Conservation (phyloP, 2,329 filamentous ascomycete species). For the Fusarium sp. region DNA sequence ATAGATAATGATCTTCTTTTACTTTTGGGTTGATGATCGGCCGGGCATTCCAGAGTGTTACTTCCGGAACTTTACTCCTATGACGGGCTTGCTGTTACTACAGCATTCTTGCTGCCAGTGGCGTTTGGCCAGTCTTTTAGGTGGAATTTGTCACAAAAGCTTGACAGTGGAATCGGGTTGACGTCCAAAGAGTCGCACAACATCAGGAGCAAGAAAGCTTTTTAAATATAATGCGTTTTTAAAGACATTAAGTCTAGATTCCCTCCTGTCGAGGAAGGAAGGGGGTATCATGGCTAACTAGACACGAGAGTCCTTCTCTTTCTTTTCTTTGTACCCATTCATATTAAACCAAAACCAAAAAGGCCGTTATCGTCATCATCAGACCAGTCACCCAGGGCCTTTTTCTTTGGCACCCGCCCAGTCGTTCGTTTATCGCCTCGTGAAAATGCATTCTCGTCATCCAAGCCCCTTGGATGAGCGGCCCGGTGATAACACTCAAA, state of each 20-base stretch:
- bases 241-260: constrained; percentile 45
- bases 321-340: constrained; percentile 39
- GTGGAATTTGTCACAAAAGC: not conserved
- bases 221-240: constrained; percentile 20
- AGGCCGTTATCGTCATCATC: constrained; percentile 43
- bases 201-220: not conserved
- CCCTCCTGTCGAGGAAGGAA: constrained; percentile 13
- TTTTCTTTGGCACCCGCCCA: constrained; percentile 20
- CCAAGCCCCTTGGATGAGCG: constrained; percentile 24
- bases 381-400: constrained; percentile 29
- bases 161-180: not conserved
- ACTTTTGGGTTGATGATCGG: not conserved
- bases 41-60: constrained; percentile 20
- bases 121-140: not conserved
- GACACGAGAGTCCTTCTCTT: constrained; percentile 29
- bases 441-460: constrained; percentile 38
- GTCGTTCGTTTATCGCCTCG: constrained; percentile 27
- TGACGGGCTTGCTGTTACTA: not conserved
- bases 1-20: not conserved
- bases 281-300: constrained; percentile 36
- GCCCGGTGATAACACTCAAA: constrained; percentile 46
- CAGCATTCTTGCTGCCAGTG: not conserved
- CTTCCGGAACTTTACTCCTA: not conserved
- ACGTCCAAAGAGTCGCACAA: not conserved
- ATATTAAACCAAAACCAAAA: constrained; percentile 24